Evolutionary conservation across 2,329 filamentous ascomycete species (phyloP).

Genomic region (Colletotrichum shisoi): DNA sequence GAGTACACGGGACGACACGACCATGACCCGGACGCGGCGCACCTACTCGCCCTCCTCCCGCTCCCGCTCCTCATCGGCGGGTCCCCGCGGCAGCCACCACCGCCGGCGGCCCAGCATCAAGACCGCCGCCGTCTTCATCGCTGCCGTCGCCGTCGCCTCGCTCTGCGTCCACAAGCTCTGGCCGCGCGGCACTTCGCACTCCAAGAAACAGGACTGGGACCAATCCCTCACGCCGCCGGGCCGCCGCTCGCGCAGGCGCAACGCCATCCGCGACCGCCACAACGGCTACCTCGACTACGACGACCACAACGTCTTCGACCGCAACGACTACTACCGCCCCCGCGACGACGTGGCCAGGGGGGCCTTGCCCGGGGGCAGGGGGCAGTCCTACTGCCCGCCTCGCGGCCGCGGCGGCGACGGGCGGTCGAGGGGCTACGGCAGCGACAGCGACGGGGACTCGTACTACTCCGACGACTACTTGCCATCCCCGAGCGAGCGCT

Average conservation of each 20-base stretch:
- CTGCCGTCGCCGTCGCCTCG: conserved; percentile 49
- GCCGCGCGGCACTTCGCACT: conserved; percentile 46
- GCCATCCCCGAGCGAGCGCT: conserved; percentile 37
- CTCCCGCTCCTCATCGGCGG: conserved; percentile 19
- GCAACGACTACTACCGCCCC: conserved; percentile 18
- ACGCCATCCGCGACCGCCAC: conserved; percentile 27
- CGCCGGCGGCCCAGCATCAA: conserved; percentile 44
- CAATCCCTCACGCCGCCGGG: neutral
- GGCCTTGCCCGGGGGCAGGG: conserved; percentile 4
- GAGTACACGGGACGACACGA: neutral
- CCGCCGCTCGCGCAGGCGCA: conserved; percentile 25
- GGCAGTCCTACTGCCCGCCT: conserved; percentile 11
- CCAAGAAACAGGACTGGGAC: conserved; percentile 47
- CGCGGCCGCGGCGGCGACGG: conserved; percentile 36
- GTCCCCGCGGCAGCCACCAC: conserved; percentile 4
- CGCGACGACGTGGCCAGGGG: conserved; percentile 13
- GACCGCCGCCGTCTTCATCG: conserved; percentile 47
- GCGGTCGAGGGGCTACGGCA: conserved; percentile 32
- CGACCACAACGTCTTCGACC: conserved; percentile 19
- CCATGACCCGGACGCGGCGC: conserved; percentile 17
- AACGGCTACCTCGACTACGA: conserved; percentile 32
- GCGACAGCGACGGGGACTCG: conserved; percentile 31
- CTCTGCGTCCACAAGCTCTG: conserved; percentile 49
- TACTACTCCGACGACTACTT: conserved; percentile 24
- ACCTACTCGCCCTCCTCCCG: conserved; percentile 20